Evolutionary conservation across 345 rosid species (phyloP), one percentile per base, ranked within the genome.

Genomic region (Limnanthes douglasii): DNA sequence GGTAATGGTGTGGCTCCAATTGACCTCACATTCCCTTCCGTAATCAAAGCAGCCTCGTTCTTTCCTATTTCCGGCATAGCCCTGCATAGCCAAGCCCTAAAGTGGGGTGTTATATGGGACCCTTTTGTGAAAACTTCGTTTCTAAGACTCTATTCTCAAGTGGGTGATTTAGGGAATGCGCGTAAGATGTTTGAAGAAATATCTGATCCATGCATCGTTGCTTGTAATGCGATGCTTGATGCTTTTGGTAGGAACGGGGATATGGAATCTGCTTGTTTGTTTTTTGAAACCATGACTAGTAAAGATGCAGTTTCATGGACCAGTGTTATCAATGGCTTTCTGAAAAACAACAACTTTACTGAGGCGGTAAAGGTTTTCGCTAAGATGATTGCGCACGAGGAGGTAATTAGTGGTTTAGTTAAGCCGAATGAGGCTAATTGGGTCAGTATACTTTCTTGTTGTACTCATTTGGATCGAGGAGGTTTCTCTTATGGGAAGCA

Each of bases 281-380:
- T 66, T n/a, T 66, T 82, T 52, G 24, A 52, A 28, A 39, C 51
- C 23, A 78, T 82, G 90, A 25, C 23, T 26, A 37, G 46, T 23
- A 59, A 45, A 12, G 85, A 78, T 48, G 85, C 74, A 17, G 63
- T 82, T 16, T 68, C 90, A 12, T 82, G 90, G 94, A 74, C 90
- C 7, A 73, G 45, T 37, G 59, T 77, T 49, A 65, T 82, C 22
- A 71, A 61, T 27, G 94, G 94, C 59, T 65, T 73, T 43, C 34
- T 49, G 28, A 58, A 26, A 27, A 71, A 59, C 14, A 64, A 64
- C 6, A 44, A 45, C 27, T 73, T 69, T 8, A 5, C 21, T 3
- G 48, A 70, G 43, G 82, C 72, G 1, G 31, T 82, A 31, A 24
- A 10, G 32, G 26, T 51, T 37, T 73, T 82, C 25, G 34, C 47